Evolutionary conservation across 2,329 filamentous ascomycete species (phyloP).

Genomic region (Pestalotiopsis sp.): DNA sequence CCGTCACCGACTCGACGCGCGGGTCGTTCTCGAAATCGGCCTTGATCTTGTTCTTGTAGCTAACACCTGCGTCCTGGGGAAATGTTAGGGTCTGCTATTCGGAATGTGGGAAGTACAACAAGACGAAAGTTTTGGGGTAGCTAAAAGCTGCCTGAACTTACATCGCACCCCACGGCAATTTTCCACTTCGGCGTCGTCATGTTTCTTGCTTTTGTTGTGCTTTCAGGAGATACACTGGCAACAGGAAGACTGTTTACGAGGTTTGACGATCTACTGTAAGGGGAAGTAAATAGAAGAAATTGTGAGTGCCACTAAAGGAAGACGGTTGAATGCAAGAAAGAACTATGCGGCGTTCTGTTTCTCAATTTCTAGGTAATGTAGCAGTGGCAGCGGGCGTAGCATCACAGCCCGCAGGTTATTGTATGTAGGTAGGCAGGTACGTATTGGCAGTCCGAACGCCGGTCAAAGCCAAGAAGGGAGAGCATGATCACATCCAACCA

Average conservation of each 20-base stretch:
- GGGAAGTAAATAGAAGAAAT: not conserved
- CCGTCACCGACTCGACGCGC: conserved; percentile 66
- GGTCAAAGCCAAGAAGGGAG: not conserved
- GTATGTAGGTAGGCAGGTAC: not conserved
- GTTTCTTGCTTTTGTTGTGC: conserved; percentile 15
- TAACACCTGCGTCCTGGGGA: conserved; percentile 64
- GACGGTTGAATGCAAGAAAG: not conserved
- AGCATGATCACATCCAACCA: conserved; percentile 1
- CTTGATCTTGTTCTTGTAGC: conserved; percentile 77
- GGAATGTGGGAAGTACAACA: not conserved
- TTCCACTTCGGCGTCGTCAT: conserved; percentile 52
- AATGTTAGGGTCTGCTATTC: conserved; percentile 10
- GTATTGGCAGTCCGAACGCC: not conserved
- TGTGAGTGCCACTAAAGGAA: not conserved
- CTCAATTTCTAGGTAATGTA: too few relatives aligned
- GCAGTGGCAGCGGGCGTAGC: not conserved
- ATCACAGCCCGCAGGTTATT: not conserved
- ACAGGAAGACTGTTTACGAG: not conserved
- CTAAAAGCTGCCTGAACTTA: conserved; percentile 33
- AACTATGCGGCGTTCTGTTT: not conserved
- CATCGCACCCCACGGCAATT: conserved; percentile 58
- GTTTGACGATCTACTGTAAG: not conserved
- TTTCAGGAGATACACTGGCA: not conserved
- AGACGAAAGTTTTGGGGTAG: not conserved
- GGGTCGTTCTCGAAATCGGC: conserved; percentile 66